Evolutionary conservation across 768 basidiomycete species (phyloP), one percentile per base, ranked within the genome.

Genomic region (Hirschioporus abietinus): DNA sequence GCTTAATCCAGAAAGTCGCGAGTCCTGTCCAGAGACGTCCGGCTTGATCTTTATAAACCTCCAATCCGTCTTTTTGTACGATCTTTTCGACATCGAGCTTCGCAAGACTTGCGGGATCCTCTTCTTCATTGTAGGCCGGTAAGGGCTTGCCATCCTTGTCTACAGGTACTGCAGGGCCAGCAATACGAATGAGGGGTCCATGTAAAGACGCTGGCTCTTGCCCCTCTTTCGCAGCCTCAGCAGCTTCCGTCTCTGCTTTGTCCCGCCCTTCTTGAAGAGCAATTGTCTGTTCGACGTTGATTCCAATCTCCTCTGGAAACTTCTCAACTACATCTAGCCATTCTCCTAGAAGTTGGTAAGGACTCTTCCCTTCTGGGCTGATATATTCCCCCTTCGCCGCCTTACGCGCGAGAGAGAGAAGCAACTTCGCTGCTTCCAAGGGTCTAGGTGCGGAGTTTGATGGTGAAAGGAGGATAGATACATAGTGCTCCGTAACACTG

Each of bases 1-100:
- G 89, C 78, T 97, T 97, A 76, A 96, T 96, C 96, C 96, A 99
- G 74, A 96, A 99, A 0, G 96, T 98, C 1, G 96, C 96, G 30
- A 99, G 78, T 0, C 96, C 97, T 6, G 94, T 91, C 96, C 96
- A 99, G 30, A 99, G 78, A 63, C 93, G 87, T 12, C 97, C 97
- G 1, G 96, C 94, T 78, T 99, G 97, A 75, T 99, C 97, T 74
- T 94, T 95, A 78, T 98, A 99, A 20, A 96, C 81, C 1, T 81
- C 82, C 26, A 99, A 81, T 18, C 97, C 97, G 70, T 99, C 95
- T 68, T 88, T 86, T 30, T 84, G 84, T 57, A 99, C 84, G 67
- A 99, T 90, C 42, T 81, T 79, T 72, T 96, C 96, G 66, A 99
- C 88, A 72, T 99, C 93, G 66, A 99, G 82, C 73, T 85, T 90